phyloP scores from a whole-genome alignment of 2,329 filamentous ascomycete genomes.

The Claviceps quebecensis region DNA sequence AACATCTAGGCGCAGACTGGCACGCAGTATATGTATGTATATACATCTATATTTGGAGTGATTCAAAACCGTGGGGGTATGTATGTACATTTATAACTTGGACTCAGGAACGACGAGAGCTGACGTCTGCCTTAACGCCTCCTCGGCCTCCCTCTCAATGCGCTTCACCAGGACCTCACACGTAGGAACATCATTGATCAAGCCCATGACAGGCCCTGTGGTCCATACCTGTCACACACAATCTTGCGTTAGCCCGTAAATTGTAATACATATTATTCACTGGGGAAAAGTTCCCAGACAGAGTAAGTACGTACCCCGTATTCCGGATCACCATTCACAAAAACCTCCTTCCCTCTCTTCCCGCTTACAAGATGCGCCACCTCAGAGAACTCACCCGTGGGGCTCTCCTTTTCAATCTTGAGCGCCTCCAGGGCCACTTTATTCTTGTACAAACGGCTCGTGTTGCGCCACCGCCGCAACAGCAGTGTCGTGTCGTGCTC shows the following conservation, averaged over 20 bases:
- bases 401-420: slow-evolving; percentile 71
- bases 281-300: neutral
- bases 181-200: slow-evolving; percentile 73
- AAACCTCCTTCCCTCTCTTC: slow-evolving; percentile 81
- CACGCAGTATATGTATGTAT: no score
- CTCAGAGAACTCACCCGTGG: slow-evolving; percentile 76
- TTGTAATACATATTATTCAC: no score
- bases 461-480: slow-evolving; percentile 85
- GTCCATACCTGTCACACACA: slow-evolving; percentile 64
- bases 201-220: slow-evolving; percentile 83
- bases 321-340: slow-evolving; percentile 80
- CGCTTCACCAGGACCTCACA: slow-evolving; percentile 54
- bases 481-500: slow-evolving; percentile 88
- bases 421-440: slow-evolving; percentile 70
- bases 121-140: slow-evolving; percentile 46
- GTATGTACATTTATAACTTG: slow-evolving; percentile 38
- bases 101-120: slow-evolving; percentile 39
- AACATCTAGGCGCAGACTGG: no score
- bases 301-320: slow-evolving; percentile 55
- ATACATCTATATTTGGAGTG: no score
- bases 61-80: no score
- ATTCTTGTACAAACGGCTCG: slow-evolving; percentile 75
- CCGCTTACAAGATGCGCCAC: slow-evolving; percentile 80
- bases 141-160: slow-evolving; percentile 65
- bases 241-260: no score